phyloP scores from a whole-genome alignment of 2,329 filamentous ascomycete species.

The Truncatella angustata region DNA sequence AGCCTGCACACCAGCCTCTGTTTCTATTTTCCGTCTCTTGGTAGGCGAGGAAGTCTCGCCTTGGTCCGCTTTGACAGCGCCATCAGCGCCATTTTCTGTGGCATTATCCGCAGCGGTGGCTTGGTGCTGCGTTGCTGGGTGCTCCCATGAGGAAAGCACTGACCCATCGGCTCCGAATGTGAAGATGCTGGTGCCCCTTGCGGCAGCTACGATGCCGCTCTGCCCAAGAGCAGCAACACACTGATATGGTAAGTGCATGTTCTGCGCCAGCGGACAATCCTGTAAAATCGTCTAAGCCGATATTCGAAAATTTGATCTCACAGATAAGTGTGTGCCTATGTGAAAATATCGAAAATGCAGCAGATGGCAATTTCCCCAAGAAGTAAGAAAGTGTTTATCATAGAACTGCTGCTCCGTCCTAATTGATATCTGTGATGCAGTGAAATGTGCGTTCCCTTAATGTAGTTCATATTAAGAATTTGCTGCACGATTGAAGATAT shows the following conservation, averaged over 20 bases:
- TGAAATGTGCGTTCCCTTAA: neutral
- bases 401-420: too few species aligned
- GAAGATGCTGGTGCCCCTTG: slow-evolving; percentile 11
- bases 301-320: neutral
- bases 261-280: neutral
- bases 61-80: neutral
- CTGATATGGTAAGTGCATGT: slow-evolving; percentile 11
- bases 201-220: slow-evolving; percentile 9
- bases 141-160: slow-evolving; percentile 9
- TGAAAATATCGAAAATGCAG: too few species aligned
- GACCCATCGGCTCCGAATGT: slow-evolving; percentile 11
- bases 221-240: slow-evolving; percentile 9
- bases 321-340: too few species aligned
- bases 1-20: neutral
- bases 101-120: neutral
- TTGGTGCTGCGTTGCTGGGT: slow-evolving; percentile 4
- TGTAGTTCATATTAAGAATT: slow-evolving; percentile 1
- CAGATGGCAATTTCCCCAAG: too few species aligned
- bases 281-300: neutral
- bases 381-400: too few species aligned
- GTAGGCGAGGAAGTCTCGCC: slow-evolving; percentile 5
- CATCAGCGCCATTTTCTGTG: neutral
- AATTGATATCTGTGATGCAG: too few species aligned
- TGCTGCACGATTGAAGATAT: neutral
- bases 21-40: slow-evolving; percentile 10